Conservation (phyloP, 176 grass and related monocot genomes). For the Lolium perenne region DNA sequence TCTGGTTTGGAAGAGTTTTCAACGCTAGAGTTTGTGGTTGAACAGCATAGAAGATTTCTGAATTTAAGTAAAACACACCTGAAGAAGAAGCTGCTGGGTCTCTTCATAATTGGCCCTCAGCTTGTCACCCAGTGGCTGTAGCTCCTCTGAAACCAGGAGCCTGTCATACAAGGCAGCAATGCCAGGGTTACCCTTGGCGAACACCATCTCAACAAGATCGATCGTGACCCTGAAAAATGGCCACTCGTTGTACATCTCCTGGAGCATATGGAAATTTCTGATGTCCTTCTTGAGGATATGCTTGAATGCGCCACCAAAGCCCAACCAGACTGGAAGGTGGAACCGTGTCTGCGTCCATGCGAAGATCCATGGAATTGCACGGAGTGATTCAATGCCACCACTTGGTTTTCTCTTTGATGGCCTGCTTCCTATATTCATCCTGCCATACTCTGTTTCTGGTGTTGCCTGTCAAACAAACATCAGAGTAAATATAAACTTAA, state of each 20-base stretch:
- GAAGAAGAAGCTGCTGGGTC: slow-evolving; percentile 73
- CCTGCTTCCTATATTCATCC: slow-evolving; percentile 89
- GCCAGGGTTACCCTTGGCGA: slow-evolving; percentile 78
- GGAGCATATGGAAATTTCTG: slow-evolving; percentile 66
- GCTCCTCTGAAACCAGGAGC: slow-evolving; percentile 71
- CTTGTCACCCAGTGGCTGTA: slow-evolving; percentile 56
- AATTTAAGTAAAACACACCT: slow-evolving; percentile 39
- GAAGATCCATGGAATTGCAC: slow-evolving; percentile 89
- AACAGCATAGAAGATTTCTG: neutral
- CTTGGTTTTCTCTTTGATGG: slow-evolving; percentile 82
- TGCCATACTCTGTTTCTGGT: slow-evolving; percentile 80
- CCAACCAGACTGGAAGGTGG: slow-evolving; percentile 79
- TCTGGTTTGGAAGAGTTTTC: neutral
- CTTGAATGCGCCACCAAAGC: slow-evolving; percentile 74
- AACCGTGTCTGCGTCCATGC: slow-evolving; percentile 84
- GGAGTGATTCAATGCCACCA: slow-evolving; percentile 79
- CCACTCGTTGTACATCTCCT: slow-evolving; percentile 81
- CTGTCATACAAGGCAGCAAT: slow-evolving; percentile 78
- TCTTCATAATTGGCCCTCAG: slow-evolving; percentile 69
- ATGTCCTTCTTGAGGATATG: slow-evolving; percentile 71
- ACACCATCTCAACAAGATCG: slow-evolving; percentile 88
- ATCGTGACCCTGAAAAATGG: slow-evolving; percentile 87
- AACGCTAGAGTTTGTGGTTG: neutral
- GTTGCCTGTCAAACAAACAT: slow-evolving; percentile 60
- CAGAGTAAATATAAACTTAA: neutral